Base-by-base conservation (phyloP, 108 stramenopile species). In the Chaetoceros muelleri region DNA sequence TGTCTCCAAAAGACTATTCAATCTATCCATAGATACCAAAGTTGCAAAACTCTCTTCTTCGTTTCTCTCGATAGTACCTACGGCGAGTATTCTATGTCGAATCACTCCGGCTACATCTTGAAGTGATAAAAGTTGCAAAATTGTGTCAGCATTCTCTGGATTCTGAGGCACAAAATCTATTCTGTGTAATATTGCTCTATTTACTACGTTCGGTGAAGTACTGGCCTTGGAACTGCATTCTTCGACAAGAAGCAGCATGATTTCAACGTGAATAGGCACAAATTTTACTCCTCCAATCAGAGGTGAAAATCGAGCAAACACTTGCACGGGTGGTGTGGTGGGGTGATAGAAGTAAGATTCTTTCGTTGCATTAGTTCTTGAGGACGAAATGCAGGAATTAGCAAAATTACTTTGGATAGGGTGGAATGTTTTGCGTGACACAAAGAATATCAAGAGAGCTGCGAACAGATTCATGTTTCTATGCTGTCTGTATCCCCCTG, bases 261-360 rank as follows among this genome's bases (percentile, higher is more conserved):
- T 66, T 54, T 72, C 71, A 34, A 72, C 71, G 28, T 72, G 66
- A n/a, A 68, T 61, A 0, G 66, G 71, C 7, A 70, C 30, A 28
- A 72, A 58, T 24, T 59, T 22, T 5, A 66, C 66, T 2, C 71
- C 71, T 8, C 71, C 71, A n/a, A 72, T 58, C 19, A 72, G 66
- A 18, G 71, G 66, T 13, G 71, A 72, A 45, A 62, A 72, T 20
- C 71, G 66, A 0, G 66, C 47, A 48, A 48, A 62, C 22, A 62
- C 52, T 24, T 54, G 19, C 3, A 53, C 53, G n/a, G n/a, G n/a
- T n/a, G n/a, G n/a, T n/a, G n/a, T n/a, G n/a, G n/a, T n/a, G n/a
- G n/a, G n/a, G n/a, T n/a, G n/a, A n/a, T n/a, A n/a, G n/a, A n/a
- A n/a, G n/a, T n/a, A n/a, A n/a, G n/a, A n/a, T n/a, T n/a, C n/a